Percentiles rank a stretch among this genome's conserved stretches.
Evolutionary conservation across 441 rosid species (phyloP).

Genomic region (Syzygium syzygioides): DNA sequence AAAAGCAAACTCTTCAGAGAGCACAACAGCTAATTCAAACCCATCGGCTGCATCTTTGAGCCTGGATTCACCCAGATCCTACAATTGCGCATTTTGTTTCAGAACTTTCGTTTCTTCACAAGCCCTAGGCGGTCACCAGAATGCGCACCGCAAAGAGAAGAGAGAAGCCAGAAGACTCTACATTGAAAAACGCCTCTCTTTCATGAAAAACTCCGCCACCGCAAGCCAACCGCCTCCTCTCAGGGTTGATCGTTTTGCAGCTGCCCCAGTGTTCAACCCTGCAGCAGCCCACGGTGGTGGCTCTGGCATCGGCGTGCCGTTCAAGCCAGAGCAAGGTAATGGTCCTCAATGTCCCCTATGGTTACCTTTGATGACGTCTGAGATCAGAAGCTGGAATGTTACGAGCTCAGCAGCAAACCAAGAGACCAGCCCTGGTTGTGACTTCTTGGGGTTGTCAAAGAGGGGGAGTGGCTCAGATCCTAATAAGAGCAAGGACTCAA

Average conservation of each 20-base stretch:
- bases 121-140: slow-evolving; percentile 26
- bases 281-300: neutral
- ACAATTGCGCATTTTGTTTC: slow-evolving; percentile 13
- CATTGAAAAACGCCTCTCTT: neutral
- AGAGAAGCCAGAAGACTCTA: neutral
- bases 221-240: neutral
- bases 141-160: slow-evolving; percentile 20
- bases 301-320: neutral
- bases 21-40: neutral
- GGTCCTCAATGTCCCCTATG: neutral
- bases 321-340: neutral
- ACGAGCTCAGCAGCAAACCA: neutral
- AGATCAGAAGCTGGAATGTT: neutral
- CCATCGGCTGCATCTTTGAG: neutral
- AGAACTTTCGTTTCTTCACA: slow-evolving; percentile 9
- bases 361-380: neutral
- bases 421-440: neutral
- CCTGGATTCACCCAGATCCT: neutral
- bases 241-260: neutral
- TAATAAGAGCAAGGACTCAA: neutral
- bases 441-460: neutral
- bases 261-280: neutral
- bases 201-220: neutral
- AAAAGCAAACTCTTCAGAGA: neutral
- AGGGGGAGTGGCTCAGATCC: neutral